A percentile compares a stretch with the other conserved stretches of the same genome.
Conservation (phyloP, 495 filamentous ascomycete genomes). For the Hypoxylon rickii region DNA sequence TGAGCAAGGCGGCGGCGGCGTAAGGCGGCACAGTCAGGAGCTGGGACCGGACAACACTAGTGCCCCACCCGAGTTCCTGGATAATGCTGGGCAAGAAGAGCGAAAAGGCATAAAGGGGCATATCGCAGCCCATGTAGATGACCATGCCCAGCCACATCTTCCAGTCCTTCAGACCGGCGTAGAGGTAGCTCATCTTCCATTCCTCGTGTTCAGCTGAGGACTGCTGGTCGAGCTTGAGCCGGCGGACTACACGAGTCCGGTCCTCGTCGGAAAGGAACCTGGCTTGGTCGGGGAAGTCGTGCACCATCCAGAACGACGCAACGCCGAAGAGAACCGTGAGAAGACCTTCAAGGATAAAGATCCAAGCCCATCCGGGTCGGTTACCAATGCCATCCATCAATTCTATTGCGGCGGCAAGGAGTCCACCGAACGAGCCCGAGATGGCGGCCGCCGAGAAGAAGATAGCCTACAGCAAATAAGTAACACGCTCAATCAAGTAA, state of each 20-base stretch:
- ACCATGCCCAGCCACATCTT: conserved; percentile 80
- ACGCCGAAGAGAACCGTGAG: conserved; percentile 75
- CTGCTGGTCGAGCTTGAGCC: conserved; percentile 78
- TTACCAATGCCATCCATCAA: conserved; percentile 73
- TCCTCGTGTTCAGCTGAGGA: conserved; percentile 77
- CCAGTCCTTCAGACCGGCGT: conserved; percentile 78
- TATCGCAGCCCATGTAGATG: conserved; percentile 77
- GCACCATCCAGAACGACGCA: conserved; percentile 80
- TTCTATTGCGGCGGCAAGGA: conserved; percentile 78
- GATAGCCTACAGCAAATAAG: conserved; percentile 58
- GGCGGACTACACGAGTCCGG: conserved; percentile 70
- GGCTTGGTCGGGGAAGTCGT: conserved; percentile 87
- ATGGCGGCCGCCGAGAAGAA: conserved; percentile 90
- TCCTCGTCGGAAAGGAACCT: conserved; percentile 75
- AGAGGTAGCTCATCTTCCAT: conserved; percentile 77
- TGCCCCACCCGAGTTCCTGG: conserved; percentile 67
- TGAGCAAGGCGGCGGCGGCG: conserved; percentile 77
- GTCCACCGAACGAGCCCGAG: conserved; percentile 83
- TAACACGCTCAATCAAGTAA: background rate
- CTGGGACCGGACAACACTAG: conserved; percentile 65
- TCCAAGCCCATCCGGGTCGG: conserved; percentile 79
- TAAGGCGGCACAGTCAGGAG: conserved; percentile 89
- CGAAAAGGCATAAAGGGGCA: conserved; percentile 86
- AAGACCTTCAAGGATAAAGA: conserved; percentile 80
- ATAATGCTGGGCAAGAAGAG: conserved; percentile 91